A percentile compares a stretch with the other conserved stretches of the same genome.
These are phyloP conservation scores for Thalia dealbata DNA, from an alignment of 176 grass and related monocot genomes.

Conservation along the genomic window DNA sequence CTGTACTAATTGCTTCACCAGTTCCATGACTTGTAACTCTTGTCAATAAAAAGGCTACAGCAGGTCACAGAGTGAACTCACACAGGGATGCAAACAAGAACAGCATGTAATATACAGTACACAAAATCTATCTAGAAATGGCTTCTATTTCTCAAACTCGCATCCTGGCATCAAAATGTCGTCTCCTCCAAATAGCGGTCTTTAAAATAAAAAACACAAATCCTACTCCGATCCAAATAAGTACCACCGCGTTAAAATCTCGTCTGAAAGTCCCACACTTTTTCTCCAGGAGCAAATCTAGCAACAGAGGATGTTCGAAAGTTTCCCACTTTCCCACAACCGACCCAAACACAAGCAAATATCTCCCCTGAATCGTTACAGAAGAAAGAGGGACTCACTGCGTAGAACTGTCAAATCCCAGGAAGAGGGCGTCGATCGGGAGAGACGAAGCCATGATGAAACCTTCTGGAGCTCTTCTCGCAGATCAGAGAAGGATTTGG, in stretches of 20 bases:
- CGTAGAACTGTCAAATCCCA: conserved; percentile 89
- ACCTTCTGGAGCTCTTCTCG: not conserved
- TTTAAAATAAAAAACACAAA: not conserved
- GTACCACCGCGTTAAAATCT: not conserved
- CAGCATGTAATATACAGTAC: no score
- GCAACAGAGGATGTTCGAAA: not conserved
- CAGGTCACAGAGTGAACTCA: no score
- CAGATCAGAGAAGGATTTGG: not conserved
- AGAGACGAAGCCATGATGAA: conserved; percentile 29
- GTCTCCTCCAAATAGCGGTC: not conserved
- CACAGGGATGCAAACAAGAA: no score
- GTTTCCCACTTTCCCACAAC: not conserved
- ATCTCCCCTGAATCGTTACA: not conserved
- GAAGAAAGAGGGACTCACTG: conserved; percentile 36
- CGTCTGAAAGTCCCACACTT: not conserved
- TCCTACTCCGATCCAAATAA: no score
- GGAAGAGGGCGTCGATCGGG: conserved; percentile 69
- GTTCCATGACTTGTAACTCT: no score
- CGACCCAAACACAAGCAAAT: not conserved
- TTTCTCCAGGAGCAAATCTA: not conserved
- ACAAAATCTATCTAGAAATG: no score
- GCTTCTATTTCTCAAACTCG: no score
- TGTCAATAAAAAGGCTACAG: no score
- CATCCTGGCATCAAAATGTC: not conserved
- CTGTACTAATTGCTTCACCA: no score